Evolutionary conservation across 805 yeast species (phyloP).

Genomic region (Starmerella stellata): DNA sequence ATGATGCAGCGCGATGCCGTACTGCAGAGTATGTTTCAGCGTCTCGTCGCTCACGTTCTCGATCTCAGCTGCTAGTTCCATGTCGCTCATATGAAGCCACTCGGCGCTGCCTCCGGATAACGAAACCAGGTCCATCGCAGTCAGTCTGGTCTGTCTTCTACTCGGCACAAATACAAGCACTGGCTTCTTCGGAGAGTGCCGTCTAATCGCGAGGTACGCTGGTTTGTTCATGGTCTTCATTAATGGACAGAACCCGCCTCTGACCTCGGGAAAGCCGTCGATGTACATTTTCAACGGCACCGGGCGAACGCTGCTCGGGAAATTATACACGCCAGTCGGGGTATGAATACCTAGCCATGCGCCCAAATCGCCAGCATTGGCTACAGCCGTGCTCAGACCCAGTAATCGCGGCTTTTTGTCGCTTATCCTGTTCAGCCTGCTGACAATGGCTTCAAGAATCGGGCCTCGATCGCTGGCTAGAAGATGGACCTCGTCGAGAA

Average conservation of each 20-base stretch:
- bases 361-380: constrained; percentile 73
- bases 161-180: constrained; percentile 74
- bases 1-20: constrained; percentile 68
- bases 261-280: constrained; percentile 68
- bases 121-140: constrained; percentile 61
- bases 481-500: constrained; percentile 74
- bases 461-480: constrained; percentile 78
- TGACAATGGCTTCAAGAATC: constrained; percentile 73
- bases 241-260: constrained; percentile 54
- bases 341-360: constrained; percentile 59
- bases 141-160: constrained; percentile 62
- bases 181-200: constrained; percentile 74
- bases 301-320: constrained; percentile 67
- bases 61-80: constrained; percentile 36
- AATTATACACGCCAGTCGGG: constrained; percentile 46
- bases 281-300: constrained; percentile 75
- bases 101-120: constrained; percentile 46
- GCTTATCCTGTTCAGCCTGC: constrained; percentile 60
- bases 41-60: constrained; percentile 64
- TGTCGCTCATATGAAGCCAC: constrained; percentile 47
- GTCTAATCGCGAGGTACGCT: constrained; percentile 78
- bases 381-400: constrained; percentile 74
- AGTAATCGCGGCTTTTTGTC: constrained; percentile 45
- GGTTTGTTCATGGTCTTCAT: constrained; percentile 85
- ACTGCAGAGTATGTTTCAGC: constrained; percentile 49